phyloP scores from a whole-genome alignment of 148 eudicot species.

The Rhododendron griersonianum region DNA sequence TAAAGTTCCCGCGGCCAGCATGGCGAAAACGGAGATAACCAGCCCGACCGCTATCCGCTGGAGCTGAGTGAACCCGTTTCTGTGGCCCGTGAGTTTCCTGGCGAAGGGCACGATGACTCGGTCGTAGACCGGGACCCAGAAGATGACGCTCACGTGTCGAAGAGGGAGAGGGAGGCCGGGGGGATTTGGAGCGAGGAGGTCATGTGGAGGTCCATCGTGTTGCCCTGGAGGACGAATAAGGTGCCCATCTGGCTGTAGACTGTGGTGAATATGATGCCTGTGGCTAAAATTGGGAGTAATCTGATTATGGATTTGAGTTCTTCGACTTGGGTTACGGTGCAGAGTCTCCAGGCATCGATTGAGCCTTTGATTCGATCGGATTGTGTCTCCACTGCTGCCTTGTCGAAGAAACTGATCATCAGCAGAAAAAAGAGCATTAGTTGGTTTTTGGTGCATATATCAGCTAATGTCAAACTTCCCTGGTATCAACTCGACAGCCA shows the following conservation, averaged over 20 bases:
- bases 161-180: conserved; percentile 52
- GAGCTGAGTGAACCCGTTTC: conserved; percentile 50
- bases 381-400: conserved; percentile 49
- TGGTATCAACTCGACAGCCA: no score
- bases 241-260: conserved; percentile 63
- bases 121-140: conserved; percentile 59
- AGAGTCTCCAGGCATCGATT: conserved; percentile 50
- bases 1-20: conserved; percentile 45
- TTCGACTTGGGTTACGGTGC: conserved; percentile 69
- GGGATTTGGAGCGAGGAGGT: conserved; percentile 51
- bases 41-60: conserved; percentile 62
- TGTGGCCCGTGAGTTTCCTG: conserved; percentile 36
- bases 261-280: conserved; percentile 52
- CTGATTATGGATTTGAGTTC: conserved; percentile 51
- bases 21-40: conserved; percentile 37
- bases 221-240: conserved; percentile 62
- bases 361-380: conserved; percentile 29
- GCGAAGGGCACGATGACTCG: conserved; percentile 30
- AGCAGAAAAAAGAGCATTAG: not conserved
- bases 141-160: conserved; percentile 60
- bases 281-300: conserved; percentile 61
- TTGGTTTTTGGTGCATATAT: not conserved
- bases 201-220: conserved; percentile 53
- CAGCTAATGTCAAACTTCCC: not conserved
- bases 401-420: conserved; percentile 44